A percentile compares a stretch with the other conserved stretches of the same genome.
These are phyloP conservation scores for Penicillium argentinense DNA, from an alignment of 495 filamentous ascomycete species.

Conservation along the genomic window DNA sequence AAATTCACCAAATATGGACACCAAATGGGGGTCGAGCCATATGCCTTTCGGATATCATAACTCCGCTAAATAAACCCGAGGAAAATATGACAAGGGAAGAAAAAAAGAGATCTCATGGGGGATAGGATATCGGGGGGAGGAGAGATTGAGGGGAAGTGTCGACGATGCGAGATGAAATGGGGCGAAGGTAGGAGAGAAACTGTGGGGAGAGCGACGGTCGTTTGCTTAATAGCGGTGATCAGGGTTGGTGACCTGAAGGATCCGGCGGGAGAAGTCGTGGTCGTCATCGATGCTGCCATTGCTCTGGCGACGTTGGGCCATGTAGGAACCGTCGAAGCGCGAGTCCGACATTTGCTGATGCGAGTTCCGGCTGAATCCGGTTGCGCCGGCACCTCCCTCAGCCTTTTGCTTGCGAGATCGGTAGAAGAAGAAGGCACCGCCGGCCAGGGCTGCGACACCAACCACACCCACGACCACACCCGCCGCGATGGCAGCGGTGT, in stretches of 20 bases:
- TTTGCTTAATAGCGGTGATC: constrained; percentile 35
- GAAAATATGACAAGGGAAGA: constrained; percentile 19
- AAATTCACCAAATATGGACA: constrained; percentile 21
- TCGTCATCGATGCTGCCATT: constrained; percentile 98
- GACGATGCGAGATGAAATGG: constrained; percentile 5
- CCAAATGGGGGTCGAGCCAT: constrained; percentile 19
- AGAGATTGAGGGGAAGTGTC: constrained; percentile 1
- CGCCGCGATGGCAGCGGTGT: constrained; percentile 77
- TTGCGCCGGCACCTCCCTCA: constrained; percentile 77
- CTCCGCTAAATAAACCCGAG: constrained; percentile 27
- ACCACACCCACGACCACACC: constrained; percentile 87
- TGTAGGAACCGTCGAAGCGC: constrained; percentile 80
- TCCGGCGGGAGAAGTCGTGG: constrained; percentile 93
- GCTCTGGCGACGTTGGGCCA: constrained; percentile 85
- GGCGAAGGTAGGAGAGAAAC: constrained; percentile 1
- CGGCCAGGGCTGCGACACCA: constrained; percentile 61
- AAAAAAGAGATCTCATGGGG: background rate
- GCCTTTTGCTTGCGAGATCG: constrained; percentile 70
- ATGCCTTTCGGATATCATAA: constrained; percentile 28
- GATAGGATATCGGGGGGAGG: background rate
- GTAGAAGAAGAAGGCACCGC: constrained; percentile 72
- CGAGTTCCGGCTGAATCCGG: constrained; percentile 32
- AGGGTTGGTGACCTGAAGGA: constrained; percentile 74
- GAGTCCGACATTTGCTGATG: constrained; percentile 62
- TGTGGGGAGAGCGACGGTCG: constrained; percentile 2